These are phyloP conservation scores for Ophiocordyceps camponoti-saundersi DNA, from an alignment of 2,329 filamentous ascomycete species.

Conservation along the genomic window DNA sequence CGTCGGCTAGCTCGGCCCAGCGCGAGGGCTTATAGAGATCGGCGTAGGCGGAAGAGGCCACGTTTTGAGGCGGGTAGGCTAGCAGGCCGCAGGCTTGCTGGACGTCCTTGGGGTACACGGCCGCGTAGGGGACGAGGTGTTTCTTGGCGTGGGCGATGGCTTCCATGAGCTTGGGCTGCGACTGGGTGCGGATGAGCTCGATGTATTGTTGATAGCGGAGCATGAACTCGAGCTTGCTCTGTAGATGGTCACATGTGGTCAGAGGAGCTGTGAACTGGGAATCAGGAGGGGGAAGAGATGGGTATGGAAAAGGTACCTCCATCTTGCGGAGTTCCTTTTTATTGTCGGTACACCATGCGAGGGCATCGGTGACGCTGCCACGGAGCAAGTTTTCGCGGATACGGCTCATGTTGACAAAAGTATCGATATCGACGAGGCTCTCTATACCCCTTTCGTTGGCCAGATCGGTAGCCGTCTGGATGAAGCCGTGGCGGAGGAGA, in stretches of 20 bases:
- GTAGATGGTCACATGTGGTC: not conserved
- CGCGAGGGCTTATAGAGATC: slow-evolving; percentile 56
- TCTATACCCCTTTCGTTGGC: slow-evolving; percentile 60
- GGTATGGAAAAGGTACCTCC: slow-evolving; percentile 36
- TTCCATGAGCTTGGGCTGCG: slow-evolving; percentile 49
- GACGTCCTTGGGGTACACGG: slow-evolving; percentile 52
- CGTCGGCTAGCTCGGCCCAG: slow-evolving; percentile 59
- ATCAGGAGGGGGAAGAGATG: no score
- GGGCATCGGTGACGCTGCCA: slow-evolving; percentile 58
- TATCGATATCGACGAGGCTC: slow-evolving; percentile 74
- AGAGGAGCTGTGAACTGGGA: not conserved
- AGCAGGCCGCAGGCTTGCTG: slow-evolving; percentile 63
- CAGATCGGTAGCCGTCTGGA: slow-evolving; percentile 56
- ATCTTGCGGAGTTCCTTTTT: slow-evolving; percentile 83
- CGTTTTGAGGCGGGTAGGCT: slow-evolving; percentile 44
- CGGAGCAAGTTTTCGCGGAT: slow-evolving; percentile 58
- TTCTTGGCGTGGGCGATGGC: slow-evolving; percentile 72
- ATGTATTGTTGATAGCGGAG: slow-evolving; percentile 89
- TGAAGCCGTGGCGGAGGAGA: slow-evolving; percentile 68
- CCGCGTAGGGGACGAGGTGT: slow-evolving; percentile 54
- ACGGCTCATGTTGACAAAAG: slow-evolving; percentile 65
- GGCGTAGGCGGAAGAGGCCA: slow-evolving; percentile 21
- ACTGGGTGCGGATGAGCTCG: slow-evolving; percentile 60
- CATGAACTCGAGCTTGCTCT: slow-evolving; percentile 83
- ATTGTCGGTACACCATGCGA: slow-evolving; percentile 87